Evolutionary conservation across 768 basidiomycete species (phyloP).

Genomic region (Leccinum pellstonianum): DNA sequence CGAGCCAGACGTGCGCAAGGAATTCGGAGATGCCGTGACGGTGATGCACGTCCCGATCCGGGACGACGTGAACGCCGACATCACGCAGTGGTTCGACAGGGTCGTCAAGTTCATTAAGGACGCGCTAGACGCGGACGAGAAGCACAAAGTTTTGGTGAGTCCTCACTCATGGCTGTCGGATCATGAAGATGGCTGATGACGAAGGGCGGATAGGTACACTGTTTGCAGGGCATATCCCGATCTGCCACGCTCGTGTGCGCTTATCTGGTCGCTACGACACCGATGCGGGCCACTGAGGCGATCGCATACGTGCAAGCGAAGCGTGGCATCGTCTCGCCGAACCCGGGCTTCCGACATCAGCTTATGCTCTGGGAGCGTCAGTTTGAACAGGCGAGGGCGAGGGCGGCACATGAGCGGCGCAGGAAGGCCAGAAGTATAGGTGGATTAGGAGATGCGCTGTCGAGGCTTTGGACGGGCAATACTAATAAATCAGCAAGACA

Average conservation of each 20-base stretch:
- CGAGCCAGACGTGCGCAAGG: conserved; percentile 38
- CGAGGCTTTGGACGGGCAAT: conserved; percentile 19
- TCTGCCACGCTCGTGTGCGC: conserved; percentile 76
- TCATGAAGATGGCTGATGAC: neutral
- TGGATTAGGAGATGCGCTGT: conserved; percentile 8
- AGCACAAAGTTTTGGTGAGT: conserved; percentile 50
- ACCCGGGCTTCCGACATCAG: conserved; percentile 65
- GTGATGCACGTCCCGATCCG: conserved; percentile 52
- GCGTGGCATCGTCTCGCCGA: conserved; percentile 63
- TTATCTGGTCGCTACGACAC: conserved; percentile 54
- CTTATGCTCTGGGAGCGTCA: conserved; percentile 38
- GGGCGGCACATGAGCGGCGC: conserved; percentile 17
- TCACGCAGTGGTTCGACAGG: conserved; percentile 44
- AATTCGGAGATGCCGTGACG: conserved; percentile 35
- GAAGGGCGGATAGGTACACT: conserved; percentile 58
- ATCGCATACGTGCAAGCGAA: conserved; percentile 53
- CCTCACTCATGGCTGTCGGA: neutral
- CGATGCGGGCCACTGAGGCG: conserved; percentile 53
- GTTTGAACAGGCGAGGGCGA: conserved; percentile 28
- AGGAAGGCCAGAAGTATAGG: conserved; percentile 8
- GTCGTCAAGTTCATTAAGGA: conserved; percentile 54
- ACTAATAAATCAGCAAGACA: neutral
- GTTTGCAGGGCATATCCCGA: conserved; percentile 71
- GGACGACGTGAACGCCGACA: conserved; percentile 42
- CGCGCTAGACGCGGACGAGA: conserved; percentile 44